Percentiles rank a stretch among this genome's conserved stretches.
Evolutionary conservation across 495 filamentous ascomycete species (phyloP).

Genomic region (Parathielavia hyrcaniae): DNA sequence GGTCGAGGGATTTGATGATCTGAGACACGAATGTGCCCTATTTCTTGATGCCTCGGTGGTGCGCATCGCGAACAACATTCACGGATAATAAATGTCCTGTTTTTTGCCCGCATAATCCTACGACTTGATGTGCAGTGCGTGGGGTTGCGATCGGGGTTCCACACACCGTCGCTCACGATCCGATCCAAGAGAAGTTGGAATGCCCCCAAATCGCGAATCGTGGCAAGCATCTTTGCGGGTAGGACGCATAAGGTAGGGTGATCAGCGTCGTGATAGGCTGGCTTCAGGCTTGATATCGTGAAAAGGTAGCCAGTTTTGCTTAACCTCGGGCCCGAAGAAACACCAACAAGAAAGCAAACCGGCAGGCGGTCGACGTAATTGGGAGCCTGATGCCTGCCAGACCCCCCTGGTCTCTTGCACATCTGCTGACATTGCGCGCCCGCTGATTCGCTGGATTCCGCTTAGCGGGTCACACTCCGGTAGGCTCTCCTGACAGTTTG

Average conservation of each 20-base stretch:
- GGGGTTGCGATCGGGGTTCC: constrained; percentile 2
- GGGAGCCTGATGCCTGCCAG: constrained; percentile 9
- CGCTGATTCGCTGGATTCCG: constrained; percentile 21
- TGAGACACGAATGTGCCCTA: neutral
- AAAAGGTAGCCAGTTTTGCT: neutral
- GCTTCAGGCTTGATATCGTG: too few species aligned
- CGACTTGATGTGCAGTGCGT: neutral
- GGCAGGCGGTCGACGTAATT: constrained; percentile 3
- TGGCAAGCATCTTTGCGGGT: constrained; percentile 7
- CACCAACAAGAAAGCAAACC: neutral
- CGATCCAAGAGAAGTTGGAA: constrained; percentile 12
- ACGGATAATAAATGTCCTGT: too few species aligned
- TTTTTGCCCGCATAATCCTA: neutral
- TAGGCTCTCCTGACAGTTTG: constrained; percentile 4
- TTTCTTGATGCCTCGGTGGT: neutral
- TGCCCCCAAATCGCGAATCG: constrained; percentile 19
- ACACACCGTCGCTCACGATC: constrained; percentile 7
- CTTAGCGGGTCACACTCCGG: constrained; percentile 12
- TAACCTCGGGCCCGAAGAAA: neutral
- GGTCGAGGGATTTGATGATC: constrained; percentile 16
- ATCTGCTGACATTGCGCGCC: constrained; percentile 31
- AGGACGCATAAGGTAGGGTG: neutral
- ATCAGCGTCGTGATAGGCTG: neutral
- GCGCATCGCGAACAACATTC: too few species aligned
- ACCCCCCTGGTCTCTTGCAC: constrained; percentile 13